Conservation (phyloP, 768 basidiomycete species). For the Sarcodon aspratus region DNA sequence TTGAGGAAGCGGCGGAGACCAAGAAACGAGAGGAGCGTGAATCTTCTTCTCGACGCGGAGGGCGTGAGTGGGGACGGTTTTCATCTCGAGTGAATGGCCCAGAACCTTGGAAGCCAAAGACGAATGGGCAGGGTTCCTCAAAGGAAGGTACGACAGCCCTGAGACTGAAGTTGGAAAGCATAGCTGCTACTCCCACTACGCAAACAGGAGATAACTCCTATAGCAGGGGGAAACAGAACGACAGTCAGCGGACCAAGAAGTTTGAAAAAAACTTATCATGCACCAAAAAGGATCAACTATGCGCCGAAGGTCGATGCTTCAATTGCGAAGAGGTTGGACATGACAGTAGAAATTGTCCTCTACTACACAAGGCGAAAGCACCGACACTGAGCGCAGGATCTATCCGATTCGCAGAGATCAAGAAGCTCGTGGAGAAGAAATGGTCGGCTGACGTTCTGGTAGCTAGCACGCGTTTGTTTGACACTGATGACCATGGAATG, state of each 20-base stretch:
- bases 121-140: not conserved
- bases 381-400: not conserved
- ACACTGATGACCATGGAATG: too few relatives aligned
- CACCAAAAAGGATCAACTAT: too few relatives aligned
- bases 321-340: slow-evolving; percentile 5
- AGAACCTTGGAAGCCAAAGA: not conserved
- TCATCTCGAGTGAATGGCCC: not conserved
- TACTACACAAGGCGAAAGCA: slow-evolving; percentile 2
- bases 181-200: too few relatives aligned
- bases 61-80: slow-evolving; percentile 1
- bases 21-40: not conserved
- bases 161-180: too few relatives aligned
- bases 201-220: too few relatives aligned
- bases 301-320: slow-evolving; percentile 5
- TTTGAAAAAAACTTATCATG: too few relatives aligned
- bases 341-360: slow-evolving; percentile 4
- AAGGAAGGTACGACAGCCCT: slow-evolving; percentile 1
- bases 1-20: not conserved
- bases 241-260: too few relatives aligned
- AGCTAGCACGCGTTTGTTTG: too few relatives aligned
- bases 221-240: too few relatives aligned
- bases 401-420: not conserved
- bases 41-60: not conserved
- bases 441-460: too few relatives aligned
- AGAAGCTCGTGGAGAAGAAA: not conserved